These are phyloP conservation scores for Fusarium drepaniforme DNA, from an alignment of 2,329 filamentous ascomycete genomes.

Conservation along the genomic window DNA sequence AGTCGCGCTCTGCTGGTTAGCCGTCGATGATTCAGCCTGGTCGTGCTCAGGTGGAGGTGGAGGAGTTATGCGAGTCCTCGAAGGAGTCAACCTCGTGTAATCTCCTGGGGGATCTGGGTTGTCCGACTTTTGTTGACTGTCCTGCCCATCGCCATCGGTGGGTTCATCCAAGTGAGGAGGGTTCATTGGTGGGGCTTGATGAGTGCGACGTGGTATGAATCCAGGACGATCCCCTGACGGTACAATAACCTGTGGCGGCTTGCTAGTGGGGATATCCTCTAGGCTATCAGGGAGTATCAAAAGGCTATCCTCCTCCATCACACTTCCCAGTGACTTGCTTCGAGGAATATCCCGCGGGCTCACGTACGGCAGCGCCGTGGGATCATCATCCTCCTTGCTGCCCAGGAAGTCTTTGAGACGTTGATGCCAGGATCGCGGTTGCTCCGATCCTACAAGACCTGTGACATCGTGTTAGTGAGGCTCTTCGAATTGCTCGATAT, in stretches of 20 bases:
- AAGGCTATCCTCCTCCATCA: not conserved
- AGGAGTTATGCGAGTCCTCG: too few species aligned
- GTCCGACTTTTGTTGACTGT: conserved; percentile 2
- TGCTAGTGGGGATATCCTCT: conserved; percentile 32
- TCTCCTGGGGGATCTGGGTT: not conserved
- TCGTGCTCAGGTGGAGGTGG: not conserved
- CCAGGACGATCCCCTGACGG: conserved; percentile 21
- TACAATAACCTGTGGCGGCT: not conserved
- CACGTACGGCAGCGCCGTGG: conserved; percentile 35
- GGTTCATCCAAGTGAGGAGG: not conserved
- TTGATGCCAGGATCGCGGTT: conserved; percentile 15
- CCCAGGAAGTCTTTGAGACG: conserved; percentile 21
- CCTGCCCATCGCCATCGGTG: not conserved
- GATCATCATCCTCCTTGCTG: conserved; percentile 22
- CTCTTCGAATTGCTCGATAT: not conserved
- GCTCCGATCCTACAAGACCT: conserved; percentile 24
- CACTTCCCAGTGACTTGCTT: conserved; percentile 14
- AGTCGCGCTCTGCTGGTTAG: not conserved
- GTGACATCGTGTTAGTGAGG: conserved; percentile 3
- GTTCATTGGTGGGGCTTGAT: not conserved
- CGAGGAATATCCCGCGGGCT: conserved; percentile 29
- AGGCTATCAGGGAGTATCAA: conserved; percentile 31
- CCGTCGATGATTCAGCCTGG: not conserved
- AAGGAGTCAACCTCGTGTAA: not conserved
- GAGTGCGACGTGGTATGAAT: conserved; percentile 20